Percentiles rank a stretch among this genome's conserved stretches.
Conservation (phyloP, 2,329 filamentous ascomycete species). For the Salinomyces thailandicus region DNA sequence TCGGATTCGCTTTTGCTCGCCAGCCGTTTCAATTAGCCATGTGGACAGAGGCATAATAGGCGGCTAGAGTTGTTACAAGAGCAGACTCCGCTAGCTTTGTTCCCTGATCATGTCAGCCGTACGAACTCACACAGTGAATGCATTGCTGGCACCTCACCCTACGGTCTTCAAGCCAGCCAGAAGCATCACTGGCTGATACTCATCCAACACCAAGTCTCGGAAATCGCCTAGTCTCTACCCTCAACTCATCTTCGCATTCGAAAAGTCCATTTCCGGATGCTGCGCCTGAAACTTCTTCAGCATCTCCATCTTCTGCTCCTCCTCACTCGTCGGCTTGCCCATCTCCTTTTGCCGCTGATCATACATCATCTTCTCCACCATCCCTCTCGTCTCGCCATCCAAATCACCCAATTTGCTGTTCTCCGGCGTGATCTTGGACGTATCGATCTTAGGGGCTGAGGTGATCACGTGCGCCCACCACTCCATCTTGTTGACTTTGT, state of each 20-base stretch:
- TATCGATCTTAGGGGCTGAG: constrained; percentile 80
- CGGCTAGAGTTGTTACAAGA: no score
- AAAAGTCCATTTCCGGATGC: constrained; percentile 62
- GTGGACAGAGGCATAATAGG: no score
- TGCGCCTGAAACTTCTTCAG: constrained; percentile 84
- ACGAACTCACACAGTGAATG: no score
- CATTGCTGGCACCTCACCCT: no score
- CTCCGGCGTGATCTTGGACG: constrained; percentile 88
- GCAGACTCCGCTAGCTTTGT: no score
- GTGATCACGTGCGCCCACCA: constrained; percentile 96
- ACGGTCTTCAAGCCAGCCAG: no score
- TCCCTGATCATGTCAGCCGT: no score
- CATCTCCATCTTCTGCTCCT: constrained; percentile 90
- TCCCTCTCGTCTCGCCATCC: constrained; percentile 84
- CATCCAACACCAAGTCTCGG: no score
- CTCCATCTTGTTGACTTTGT: constrained; percentile 94
- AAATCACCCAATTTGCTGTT: constrained; percentile 84
- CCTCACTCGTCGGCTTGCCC: constrained; percentile 80
- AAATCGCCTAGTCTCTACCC: not conserved
- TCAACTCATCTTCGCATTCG: constrained; percentile 48
- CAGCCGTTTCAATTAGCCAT: no score
- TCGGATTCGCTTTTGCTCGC: no score
- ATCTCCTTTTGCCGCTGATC: constrained; percentile 95
- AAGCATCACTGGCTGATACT: no score
- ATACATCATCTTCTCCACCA: constrained; percentile 99